These are phyloP conservation scores for Fusarium sp. DNA, from an alignment of 2,329 filamentous ascomycete species.

Conservation along the genomic window DNA sequence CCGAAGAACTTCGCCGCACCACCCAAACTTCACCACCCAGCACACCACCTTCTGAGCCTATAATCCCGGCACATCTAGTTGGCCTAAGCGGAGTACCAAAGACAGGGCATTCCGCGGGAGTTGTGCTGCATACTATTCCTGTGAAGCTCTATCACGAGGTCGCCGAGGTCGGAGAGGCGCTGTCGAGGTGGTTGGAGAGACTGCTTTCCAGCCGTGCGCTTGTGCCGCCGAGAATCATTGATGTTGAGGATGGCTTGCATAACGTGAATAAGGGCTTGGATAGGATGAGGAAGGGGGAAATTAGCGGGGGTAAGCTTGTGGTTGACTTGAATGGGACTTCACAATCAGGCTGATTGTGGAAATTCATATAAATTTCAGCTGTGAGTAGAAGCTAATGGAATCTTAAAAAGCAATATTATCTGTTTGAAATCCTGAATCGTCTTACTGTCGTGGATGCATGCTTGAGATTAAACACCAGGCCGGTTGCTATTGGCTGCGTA, in stretches of 20 bases:
- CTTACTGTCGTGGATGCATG: neutral
- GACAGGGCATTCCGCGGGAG: constrained; percentile 57
- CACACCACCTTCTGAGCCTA: constrained; percentile 52
- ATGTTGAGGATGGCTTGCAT: constrained; percentile 71
- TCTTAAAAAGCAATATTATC: too few species aligned
- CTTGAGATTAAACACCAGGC: neutral
- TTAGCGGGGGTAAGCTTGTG: constrained; percentile 77
- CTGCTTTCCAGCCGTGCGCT: constrained; percentile 69
- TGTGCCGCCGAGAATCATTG: constrained; percentile 73
- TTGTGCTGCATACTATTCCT: constrained; percentile 74
- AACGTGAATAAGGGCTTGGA: constrained; percentile 78
- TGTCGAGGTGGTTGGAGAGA: constrained; percentile 76
- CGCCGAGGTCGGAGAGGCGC: constrained; percentile 70
- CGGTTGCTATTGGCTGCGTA: constrained; percentile 15
- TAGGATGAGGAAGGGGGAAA: constrained; percentile 72
- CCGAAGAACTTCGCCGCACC: constrained; percentile 59
- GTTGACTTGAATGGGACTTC: neutral
- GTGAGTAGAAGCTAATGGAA: neutral
- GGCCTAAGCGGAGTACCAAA: constrained; percentile 78
- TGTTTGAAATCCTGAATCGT: neutral
- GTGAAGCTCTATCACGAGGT: constrained; percentile 83
- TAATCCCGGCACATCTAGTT: constrained; percentile 67
- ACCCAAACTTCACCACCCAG: constrained; percentile 53
- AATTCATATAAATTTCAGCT: too few species aligned
- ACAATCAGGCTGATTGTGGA: too few species aligned